These are phyloP conservation scores for Talaromyces sp. DNA, from an alignment of 2,329 filamentous ascomycete genomes.

Conservation along the genomic window DNA sequence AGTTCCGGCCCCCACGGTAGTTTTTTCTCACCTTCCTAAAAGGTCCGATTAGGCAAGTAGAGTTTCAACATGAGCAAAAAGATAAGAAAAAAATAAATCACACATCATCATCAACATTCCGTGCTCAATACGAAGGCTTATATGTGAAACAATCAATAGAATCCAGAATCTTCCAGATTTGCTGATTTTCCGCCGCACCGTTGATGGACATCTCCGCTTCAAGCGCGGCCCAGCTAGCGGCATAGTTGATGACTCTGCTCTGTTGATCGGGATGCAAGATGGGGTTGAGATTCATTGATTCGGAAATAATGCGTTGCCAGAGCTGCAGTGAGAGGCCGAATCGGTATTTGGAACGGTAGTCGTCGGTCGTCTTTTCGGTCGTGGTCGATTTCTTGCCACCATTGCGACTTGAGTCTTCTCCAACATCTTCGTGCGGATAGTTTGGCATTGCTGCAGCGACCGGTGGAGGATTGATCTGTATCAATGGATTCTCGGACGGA, in stretches of 20 bases:
- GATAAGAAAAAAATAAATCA: not conserved
- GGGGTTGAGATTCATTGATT: slow-evolving; percentile 26
- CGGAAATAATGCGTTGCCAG: slow-evolving; percentile 32
- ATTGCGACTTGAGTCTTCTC: not conserved
- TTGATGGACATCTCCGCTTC: slow-evolving; percentile 29
- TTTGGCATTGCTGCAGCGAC: slow-evolving; percentile 9
- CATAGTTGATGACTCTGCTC: slow-evolving; percentile 30
- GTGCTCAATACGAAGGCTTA: slow-evolving; percentile 19
- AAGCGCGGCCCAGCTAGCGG: slow-evolving; percentile 31
- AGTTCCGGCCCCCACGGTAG: not conserved
- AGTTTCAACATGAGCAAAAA: too few relatives aligned
- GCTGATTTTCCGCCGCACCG: slow-evolving; percentile 30
- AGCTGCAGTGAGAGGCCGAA: slow-evolving; percentile 28
- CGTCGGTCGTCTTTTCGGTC: not conserved
- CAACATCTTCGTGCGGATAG: not conserved
- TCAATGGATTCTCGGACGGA: not conserved
- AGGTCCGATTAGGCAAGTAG: slow-evolving; percentile 8
- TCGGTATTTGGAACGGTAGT: slow-evolving; percentile 20
- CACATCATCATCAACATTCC: not conserved
- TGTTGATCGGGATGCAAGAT: slow-evolving; percentile 31
- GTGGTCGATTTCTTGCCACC: not conserved
- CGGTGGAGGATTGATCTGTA: not conserved
- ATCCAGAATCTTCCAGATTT: slow-evolving; percentile 36
- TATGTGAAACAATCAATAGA: slow-evolving; percentile 34
- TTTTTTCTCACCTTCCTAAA: not conserved